phyloP scores from a whole-genome alignment of 176 grass and related monocot genomes.

The bread wheat (Triticum aestivum) region IWGSC_CS_RefSeq_v2.1 NC_057808.1:386978733-386979232 shows the following conservation, averaged over 20 bases:
- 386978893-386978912: background rate
- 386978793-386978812: background rate
- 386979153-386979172: too few relatives aligned
- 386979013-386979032: background rate
- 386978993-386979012: background rate
- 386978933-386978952: background rate
- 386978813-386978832: background rate
- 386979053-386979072: too few relatives aligned
- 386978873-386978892: background rate
- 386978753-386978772: conserved; percentile 32
- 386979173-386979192: too few relatives aligned
- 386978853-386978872: too few relatives aligned
- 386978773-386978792: background rate
- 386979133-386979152: too few relatives aligned
- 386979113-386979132: too few relatives aligned
- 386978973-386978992: background rate
- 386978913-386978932: background rate
- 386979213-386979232: too few relatives aligned
- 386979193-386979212: too few relatives aligned
- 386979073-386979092: too few relatives aligned
- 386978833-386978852: background rate
- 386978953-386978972: background rate
- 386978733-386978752: conserved; percentile 9
- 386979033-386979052: background rate
- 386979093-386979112: too few relatives aligned